Conservation (phyloP, 2,329 filamentous ascomycete genomes). For the Cytospora piceae region DNA sequence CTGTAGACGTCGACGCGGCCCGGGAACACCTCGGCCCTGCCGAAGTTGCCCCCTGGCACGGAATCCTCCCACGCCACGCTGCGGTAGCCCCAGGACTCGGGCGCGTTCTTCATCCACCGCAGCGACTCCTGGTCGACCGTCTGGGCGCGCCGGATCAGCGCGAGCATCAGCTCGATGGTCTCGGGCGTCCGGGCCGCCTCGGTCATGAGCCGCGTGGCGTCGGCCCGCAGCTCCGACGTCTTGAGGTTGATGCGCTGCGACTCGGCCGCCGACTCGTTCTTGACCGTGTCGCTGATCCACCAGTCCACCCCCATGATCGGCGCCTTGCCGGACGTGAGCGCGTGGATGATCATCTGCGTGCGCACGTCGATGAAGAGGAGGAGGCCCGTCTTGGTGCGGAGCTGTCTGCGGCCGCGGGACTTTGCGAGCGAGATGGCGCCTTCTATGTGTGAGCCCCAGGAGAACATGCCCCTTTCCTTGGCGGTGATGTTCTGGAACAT, state of each 20-base stretch:
- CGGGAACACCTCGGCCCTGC: conserved; percentile 59
- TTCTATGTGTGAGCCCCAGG: conserved; percentile 67
- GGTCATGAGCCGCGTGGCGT: conserved; percentile 55
- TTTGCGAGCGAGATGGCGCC: conserved; percentile 66
- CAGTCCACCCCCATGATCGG: conserved; percentile 60
- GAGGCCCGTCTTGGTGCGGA: conserved; percentile 56
- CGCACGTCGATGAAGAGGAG: conserved; percentile 63
- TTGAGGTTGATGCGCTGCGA: conserved; percentile 58
- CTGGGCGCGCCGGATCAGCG: conserved; percentile 56
- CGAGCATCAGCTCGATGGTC: conserved; percentile 54
- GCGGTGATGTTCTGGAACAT: conserved; percentile 53
- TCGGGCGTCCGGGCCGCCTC: conserved; percentile 51
- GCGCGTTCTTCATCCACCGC: conserved; percentile 55
- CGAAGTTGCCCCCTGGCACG: conserved; percentile 55
- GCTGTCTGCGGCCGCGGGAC: conserved; percentile 58
- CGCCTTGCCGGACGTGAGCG: conserved; percentile 55
- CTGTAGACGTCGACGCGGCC: conserved; percentile 63
- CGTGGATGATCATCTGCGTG: conserved; percentile 65
- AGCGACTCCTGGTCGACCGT: conserved; percentile 55
- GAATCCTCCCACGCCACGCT: conserved; percentile 62
- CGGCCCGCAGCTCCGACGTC: conserved; percentile 58
- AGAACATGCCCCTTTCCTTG: conserved; percentile 56
- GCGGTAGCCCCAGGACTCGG: conserved; percentile 54
- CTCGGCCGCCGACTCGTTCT: conserved; percentile 51
- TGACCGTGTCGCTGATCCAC: conserved; percentile 60